Base-by-base conservation (phyloP, 2,329 filamentous ascomycete genomes). In the Blastomyces silverae region DNA sequence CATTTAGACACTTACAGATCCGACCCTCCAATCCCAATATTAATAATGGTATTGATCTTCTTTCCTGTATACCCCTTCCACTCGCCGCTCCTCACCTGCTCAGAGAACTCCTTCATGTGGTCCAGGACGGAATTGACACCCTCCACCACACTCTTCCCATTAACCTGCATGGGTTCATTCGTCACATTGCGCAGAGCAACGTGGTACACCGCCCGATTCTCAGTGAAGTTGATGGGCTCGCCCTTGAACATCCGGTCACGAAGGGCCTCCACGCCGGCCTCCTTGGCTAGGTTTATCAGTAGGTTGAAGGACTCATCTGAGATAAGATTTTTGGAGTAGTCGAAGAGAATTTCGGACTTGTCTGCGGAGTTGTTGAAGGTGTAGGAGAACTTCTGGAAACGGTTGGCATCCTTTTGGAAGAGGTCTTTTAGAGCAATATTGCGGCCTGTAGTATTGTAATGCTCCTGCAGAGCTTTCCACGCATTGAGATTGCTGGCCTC, bases 161-260 rank as follows among this genome's bases (percentile, higher is more conserved):
- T 89, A 42, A 97, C 94, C 79, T 91, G 77, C 85, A 89, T 87
- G 59, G 83, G 87, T 84, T 90, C 87, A 76, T 90, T 92, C 77
- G 86, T 84, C 69, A 92, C 88, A 78, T 99, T 99, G 77, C 94
- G 89, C 74, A 99, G 85, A 60, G 94, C 94, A 71, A 91, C 86
- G 81, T 99, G 94, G 83, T 96, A 96, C 70, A 99, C 94, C 70
- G 94, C 94, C 69, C 94, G 89, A 76, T 93, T 84, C 84, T 99
- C 94, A 66, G 94, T 99, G 82, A 97, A 97, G 86, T 99, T 99
- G 84, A 99, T 97, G 85, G 95, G 93, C 76, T 97, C 91, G 72
- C 94, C 94, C 65, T 87, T 88, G 80, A 99, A 99, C 92, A 99
- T 96, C 75, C 88, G 88, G 86, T 99, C 93, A 69, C 94, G 89